These are phyloP conservation scores for Cyclanthera cordifolia DNA, from an alignment of 306 rosid genomes.

Conservation along the genomic window DNA sequence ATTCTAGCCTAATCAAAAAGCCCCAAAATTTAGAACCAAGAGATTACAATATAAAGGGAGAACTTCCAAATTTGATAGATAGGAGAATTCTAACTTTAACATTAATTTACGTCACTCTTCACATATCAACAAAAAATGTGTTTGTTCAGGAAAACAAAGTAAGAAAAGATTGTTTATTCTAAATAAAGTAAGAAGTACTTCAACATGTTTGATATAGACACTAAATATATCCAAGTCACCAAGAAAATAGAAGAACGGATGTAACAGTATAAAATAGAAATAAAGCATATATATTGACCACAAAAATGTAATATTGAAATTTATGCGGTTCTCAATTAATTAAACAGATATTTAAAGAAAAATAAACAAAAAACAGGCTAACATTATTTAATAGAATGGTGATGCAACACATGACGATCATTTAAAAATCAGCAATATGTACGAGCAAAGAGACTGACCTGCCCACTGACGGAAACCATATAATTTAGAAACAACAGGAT, in stretches of 20 bases:
- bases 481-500: constrained; percentile 72
- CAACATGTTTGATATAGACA: background rate
- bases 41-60: too few relatives aligned
- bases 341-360: background rate
- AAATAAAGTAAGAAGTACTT: too few relatives aligned
- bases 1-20: too few relatives aligned
- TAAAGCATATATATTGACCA: background rate
- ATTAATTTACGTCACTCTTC: too few relatives aligned
- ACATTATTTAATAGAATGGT: background rate
- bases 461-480: constrained; percentile 66
- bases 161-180: too few relatives aligned
- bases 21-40: too few relatives aligned
- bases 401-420: too few relatives aligned
- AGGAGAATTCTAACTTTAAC: too few relatives aligned
- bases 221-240: background rate
- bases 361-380: background rate
- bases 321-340: background rate
- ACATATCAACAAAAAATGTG: too few relatives aligned
- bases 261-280: background rate
- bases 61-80: too few relatives aligned
- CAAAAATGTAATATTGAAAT: background rate
- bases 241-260: background rate
- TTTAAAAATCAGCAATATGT: background rate
- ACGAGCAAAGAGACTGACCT: constrained; percentile 43
- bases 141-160: too few relatives aligned